A percentile compares a stretch with the other conserved stretches of the same genome.
phyloP scores from a whole-genome alignment of 805 yeast genomes.

The Starmerella riodocensis region DNA sequence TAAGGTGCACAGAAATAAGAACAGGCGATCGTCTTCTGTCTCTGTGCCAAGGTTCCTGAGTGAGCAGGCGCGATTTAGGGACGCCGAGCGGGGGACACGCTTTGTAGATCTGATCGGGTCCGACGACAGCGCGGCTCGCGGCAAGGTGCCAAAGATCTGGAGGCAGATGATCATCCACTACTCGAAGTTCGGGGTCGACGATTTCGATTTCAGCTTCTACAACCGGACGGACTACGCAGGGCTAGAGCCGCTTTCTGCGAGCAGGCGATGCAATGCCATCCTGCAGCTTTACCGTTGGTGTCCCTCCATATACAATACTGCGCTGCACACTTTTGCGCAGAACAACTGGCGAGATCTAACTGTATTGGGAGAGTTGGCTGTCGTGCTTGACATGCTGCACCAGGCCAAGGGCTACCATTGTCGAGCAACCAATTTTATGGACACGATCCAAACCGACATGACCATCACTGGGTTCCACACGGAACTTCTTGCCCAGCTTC shows the following conservation, averaged over 20 bases:
- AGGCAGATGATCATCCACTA: constrained; percentile 62
- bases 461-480: constrained; percentile 1
- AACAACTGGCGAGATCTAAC: constrained; percentile 28
- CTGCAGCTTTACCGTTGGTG: constrained; percentile 69
- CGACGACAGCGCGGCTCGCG: constrained; percentile 16
- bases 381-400: constrained; percentile 78
- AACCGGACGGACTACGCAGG: constrained; percentile 68
- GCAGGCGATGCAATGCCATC: constrained; percentile 63
- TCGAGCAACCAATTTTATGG: constrained; percentile 66
- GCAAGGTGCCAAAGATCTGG: constrained; percentile 60
- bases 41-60: constrained; percentile 39
- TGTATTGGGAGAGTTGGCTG: constrained; percentile 70
- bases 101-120: constrained; percentile 9
- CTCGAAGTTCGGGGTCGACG: constrained; percentile 83
- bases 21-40: constrained; percentile 24
- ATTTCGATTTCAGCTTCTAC: constrained; percentile 79
- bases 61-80: constrained; percentile 33
- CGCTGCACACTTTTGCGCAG: constrained; percentile 42
- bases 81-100: no score
- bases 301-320: constrained; percentile 56
- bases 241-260: constrained; percentile 74
- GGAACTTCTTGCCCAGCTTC: background rate
- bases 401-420: constrained; percentile 71
- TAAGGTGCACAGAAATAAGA: background rate
- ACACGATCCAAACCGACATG: constrained; percentile 30